Percentiles rank a stretch among this genome's conserved stretches.
phyloP scores from a whole-genome alignment of 192 early-diverging fungal species.

The Linnemannia zychae region DNA sequence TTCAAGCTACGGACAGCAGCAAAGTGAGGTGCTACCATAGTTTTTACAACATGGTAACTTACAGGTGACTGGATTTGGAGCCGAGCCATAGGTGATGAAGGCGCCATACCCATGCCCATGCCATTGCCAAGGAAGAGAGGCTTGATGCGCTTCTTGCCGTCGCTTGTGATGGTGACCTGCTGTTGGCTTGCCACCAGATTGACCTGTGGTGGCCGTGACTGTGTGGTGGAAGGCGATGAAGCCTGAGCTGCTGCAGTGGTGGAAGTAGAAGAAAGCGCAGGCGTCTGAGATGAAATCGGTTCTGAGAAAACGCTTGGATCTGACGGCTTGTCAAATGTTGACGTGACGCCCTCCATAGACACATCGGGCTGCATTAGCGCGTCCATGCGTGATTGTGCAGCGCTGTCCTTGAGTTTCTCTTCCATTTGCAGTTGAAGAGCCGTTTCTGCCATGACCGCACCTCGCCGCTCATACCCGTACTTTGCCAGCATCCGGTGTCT shows the following conservation, averaged over 20 bases:
- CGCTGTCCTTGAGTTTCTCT: constrained; percentile 58
- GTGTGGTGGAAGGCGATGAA: neutral
- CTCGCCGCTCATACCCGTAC: constrained; percentile 61
- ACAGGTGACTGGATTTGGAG: constrained; percentile 2
- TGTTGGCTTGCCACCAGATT: constrained; percentile 59
- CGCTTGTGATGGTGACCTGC: constrained; percentile 75
- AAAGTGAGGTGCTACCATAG: too few relatives aligned
- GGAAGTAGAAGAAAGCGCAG: constrained; percentile 11
- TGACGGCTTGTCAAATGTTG: constrained; percentile 25
- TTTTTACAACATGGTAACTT: neutral
- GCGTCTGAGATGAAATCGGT: neutral
- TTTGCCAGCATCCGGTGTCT: constrained; percentile 65
- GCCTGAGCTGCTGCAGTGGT: neutral
- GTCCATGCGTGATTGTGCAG: constrained; percentile 42
- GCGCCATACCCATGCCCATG: constrained; percentile 36
- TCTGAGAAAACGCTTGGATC: constrained; percentile 34
- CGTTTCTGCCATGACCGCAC: constrained; percentile 69
- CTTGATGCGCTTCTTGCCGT: constrained; percentile 89
- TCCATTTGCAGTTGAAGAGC: constrained; percentile 76
- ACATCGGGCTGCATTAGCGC: constrained; percentile 40
- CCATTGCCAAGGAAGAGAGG: constrained; percentile 72
- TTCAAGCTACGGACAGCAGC: neutral
- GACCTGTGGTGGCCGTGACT: constrained; percentile 19
- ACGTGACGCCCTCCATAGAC: constrained; percentile 50
- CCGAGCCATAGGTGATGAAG: constrained; percentile 12